A percentile compares a stretch with the other conserved stretches of the same genome.
These are phyloP conservation scores for Trichoderma lentiforme DNA, from an alignment of 2,329 filamentous ascomycete species.

Conservation along the genomic window DNA sequence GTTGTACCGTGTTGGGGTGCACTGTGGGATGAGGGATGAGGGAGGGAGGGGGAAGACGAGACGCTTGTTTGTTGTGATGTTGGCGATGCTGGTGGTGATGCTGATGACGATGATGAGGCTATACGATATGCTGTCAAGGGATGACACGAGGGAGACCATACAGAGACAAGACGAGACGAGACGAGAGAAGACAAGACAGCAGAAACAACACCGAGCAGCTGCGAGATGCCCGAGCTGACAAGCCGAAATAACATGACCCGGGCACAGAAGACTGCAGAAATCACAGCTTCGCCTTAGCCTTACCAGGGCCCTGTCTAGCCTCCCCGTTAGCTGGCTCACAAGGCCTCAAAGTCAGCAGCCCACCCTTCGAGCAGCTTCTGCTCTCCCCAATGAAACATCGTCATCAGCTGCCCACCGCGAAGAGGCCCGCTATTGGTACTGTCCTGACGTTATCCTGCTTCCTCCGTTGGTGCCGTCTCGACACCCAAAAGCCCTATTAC, in stretches of 20 bases:
- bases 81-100: background rate
- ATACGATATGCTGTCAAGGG: background rate
- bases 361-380: background rate
- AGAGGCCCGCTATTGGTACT: conserved; percentile 16
- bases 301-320: conserved; percentile 10
- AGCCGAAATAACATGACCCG: background rate
- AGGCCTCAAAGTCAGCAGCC: conserved; percentile 11
- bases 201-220: background rate
- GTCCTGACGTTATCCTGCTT: conserved; percentile 18
- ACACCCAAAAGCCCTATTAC: background rate
- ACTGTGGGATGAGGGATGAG: conserved; percentile 1
- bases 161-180: background rate
- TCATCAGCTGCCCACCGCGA: conserved; percentile 18
- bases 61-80: background rate
- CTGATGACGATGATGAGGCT: background rate
- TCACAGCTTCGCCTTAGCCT: background rate
- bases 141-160: background rate
- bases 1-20: conserved; percentile 1
- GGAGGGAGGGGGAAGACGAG: background rate
- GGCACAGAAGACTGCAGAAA: background rate
- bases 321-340: conserved; percentile 6
- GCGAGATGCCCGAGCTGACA: background rate
- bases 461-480: conserved; percentile 3
- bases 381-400: conserved; percentile 8
- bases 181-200: background rate